phyloP scores from a whole-genome alignment of 1,284 basidiomycete species.

The Leccinum fallax region DNA sequence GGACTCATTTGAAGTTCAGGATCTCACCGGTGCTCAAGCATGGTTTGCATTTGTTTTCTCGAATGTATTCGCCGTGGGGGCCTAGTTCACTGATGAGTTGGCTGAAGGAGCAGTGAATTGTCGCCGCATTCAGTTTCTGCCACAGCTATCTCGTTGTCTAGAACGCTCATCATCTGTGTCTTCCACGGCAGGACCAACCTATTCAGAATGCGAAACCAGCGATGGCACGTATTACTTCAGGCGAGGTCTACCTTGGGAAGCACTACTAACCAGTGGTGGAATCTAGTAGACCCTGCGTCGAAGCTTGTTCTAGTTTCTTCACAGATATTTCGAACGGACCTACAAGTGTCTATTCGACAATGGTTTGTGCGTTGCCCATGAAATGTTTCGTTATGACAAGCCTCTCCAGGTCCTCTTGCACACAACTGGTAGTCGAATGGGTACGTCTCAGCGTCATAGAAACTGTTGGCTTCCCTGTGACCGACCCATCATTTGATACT shows the following conservation, averaged over 20 bases:
- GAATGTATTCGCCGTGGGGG: constrained; percentile 56
- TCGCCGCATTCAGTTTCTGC: background rate
- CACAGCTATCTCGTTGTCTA: background rate
- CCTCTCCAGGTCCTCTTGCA: background rate
- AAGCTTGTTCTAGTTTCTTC: background rate
- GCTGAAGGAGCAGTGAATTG: constrained; percentile 16
- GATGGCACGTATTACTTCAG: background rate
- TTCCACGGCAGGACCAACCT: background rate
- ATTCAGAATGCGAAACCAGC: background rate
- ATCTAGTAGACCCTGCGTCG: constrained; percentile 30
- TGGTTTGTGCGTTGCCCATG: background rate
- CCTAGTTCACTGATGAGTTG: constrained; percentile 39
- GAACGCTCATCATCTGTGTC: background rate
- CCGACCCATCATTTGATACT: background rate
- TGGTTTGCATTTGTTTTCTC: constrained; percentile 49
- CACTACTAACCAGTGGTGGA: background rate
- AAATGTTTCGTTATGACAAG: background rate
- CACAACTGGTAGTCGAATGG: background rate
- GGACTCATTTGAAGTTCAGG: constrained; percentile 68
- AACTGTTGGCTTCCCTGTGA: background rate
- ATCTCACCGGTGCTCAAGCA: constrained; percentile 71
- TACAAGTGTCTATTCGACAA: background rate
- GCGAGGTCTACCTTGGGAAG: background rate
- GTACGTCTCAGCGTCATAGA: background rate
- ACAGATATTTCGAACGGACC: background rate